Base-by-base conservation (phyloP, 345 rosid species). In the Salix viminalis region DNA sequence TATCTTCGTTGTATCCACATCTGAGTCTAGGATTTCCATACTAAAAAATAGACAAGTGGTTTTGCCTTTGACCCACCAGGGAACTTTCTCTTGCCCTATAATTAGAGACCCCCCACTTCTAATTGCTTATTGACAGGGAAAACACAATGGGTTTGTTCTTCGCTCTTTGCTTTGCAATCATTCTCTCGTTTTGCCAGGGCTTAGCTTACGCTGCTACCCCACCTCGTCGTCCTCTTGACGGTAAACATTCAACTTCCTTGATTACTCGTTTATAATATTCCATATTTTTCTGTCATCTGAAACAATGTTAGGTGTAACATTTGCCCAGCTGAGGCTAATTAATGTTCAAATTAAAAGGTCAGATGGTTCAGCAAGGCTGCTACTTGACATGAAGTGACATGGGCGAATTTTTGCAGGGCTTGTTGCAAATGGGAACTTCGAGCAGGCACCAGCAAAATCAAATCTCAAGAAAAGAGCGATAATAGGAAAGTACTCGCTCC, bases 401-500 rank as follows among this genome's bases (percentile, higher is more conserved):
- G 18, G 50, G 24, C 24, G 5, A 23, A 1, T 8, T 23, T 74
- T 36, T 70, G 61, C 79, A 94, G 98, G 77, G 41, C 84, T 89
- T 28, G 75, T 94, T 15, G 83, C 80, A 46, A 94, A 94, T 79
- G 98, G 97, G 11, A 48, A 90, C 86, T 94, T 94, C 42, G 94
- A 91, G 54, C 65, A 76, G 75, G 73, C 82, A 48, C 98, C 98
- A 32, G 79, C 79, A 56, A 86, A 88, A 69, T 46, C 89, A 46
- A 83, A 85, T 75, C 91, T 94, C 52, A 89, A 84, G 65, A 90
- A 94, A 42, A 88, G 89, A 58, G 87, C 89, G 64, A 87, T 92
- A 44, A 58, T 87, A 6, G 97, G 98, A 41, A 92, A 85, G 74
- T 50, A 91, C 85, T 92, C 98, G 14, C 96, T 94, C 26, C 97